Evolutionary conservation across 2,329 filamentous ascomycete genomes (phyloP), one percentile per base, ranked within the genome.

Genomic region (Calonectria montana): DNA sequence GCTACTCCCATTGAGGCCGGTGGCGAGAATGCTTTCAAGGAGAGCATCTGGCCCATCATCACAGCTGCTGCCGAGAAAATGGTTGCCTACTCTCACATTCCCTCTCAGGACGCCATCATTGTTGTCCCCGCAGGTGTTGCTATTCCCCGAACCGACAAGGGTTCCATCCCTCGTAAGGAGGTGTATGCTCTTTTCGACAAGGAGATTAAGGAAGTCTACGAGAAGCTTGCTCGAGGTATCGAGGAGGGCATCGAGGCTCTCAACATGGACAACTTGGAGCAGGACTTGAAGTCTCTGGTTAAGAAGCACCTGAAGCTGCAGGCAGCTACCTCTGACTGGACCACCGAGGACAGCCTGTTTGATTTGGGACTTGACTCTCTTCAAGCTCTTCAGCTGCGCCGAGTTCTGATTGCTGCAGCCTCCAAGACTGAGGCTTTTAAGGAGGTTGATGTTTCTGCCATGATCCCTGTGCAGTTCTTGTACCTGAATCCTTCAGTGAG

Each of bases 111-210:
- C 8, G 77, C 77, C 37, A 67, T 79, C 47, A 72, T 78, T 18
- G 27, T 79, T 18, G 65, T 76, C 1, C 70, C 73, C 0, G 21
- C 63, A 4, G 53, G 53, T 3, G 65, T 65, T 8, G 23, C 25
- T 4, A 71, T 79, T 39, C 77, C 77, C 12, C 72, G 77, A 45
- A 76, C 77, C 9, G 77, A 79, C 69, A 79, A 79, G 45, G 77
- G 77, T 9, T 76, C 75, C 4, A 73, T 78, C 35, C 66, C 73
- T 4, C 74, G 77, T n/a, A 76, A 71, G 61, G 76, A 78, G 37
- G 69, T 74, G 1, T 72, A 73, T 10, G 71, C 70, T 4, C 63
- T 74, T 9, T 77, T 79, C 53, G 67, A 65, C 4, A 57, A 72
- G 23, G 50, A 78, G 47, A 75, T 75, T 23, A 53, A 67, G 10